These are phyloP conservation scores for Eucalyptus decipiens DNA, from an alignment of 345 rosid species.

Conservation along the genomic window DNA sequence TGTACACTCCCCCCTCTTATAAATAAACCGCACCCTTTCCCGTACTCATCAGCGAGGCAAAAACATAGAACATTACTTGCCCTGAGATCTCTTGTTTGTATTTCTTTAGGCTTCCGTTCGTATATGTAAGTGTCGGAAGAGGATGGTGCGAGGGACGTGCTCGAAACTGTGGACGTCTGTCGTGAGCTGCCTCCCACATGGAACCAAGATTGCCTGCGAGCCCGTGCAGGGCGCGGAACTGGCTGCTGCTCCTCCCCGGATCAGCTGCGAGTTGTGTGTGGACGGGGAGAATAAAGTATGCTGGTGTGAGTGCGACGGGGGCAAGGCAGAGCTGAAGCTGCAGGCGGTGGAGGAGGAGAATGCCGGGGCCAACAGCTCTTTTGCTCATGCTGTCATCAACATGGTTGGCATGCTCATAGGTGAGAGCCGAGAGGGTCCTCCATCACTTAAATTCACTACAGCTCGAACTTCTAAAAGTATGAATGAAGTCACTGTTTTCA, in stretches of 20 bases:
- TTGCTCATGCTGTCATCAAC: slow-evolving; percentile 58
- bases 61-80: background rate
- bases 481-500: no score
- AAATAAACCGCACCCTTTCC: background rate
- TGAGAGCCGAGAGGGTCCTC: background rate
- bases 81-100: background rate
- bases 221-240: slow-evolving; percentile 5
- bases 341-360: background rate
- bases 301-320: slow-evolving; percentile 3
- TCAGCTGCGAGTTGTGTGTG: slow-evolving; percentile 12
- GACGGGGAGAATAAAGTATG: slow-evolving; percentile 17
- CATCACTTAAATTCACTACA: background rate
- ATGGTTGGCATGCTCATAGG: slow-evolving; percentile 91
- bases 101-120: background rate
- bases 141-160: background rate
- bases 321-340: background rate
- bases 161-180: background rate
- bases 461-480: background rate
- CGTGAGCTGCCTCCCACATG: background rate
- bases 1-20: background rate
- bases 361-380: slow-evolving; percentile 24
- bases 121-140: background rate
- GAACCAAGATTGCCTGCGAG: slow-evolving; percentile 9
- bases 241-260: background rate
- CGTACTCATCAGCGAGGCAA: background rate